Base-by-base conservation (phyloP, 2,329 filamentous ascomycete genomes). In the Podosphaera xanthii region DNA sequence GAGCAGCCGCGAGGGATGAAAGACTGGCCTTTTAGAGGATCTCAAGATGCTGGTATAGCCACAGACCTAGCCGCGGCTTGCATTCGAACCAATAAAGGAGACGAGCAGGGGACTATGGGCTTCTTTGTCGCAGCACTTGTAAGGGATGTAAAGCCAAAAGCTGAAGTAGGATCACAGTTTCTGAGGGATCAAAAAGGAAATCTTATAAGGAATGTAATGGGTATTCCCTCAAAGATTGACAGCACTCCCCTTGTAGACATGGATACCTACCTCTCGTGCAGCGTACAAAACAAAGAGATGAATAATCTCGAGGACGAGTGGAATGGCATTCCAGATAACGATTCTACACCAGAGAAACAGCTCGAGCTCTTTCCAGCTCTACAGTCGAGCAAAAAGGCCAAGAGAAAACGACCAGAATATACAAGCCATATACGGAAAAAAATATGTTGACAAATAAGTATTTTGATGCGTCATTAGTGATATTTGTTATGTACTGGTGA, bases 91-190 rank as follows among this genome's bases (percentile, higher is more conserved):
- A 83, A 86, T 70, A 86, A 90, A 65, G 86, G 81, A 34, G 88
- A 91, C 64, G 83, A 82, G 8, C 80, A 85, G 62, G 88, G 89
- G 0, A 86, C 90, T 0, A 95, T 96, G 79, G 91, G 92, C 0
- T 97, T 98, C 71, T 98, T 98, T 66, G 86, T 96, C 30, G 88
- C 82, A n/a, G 87, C 78, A 0, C 95, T 98, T 70, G 77, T 87
- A 2, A 76, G 86, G 60, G 64, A 67, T 55, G 7, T 31, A 52
- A 58, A 56, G 10, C 12, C 44, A 8, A 12, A 58, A 22, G 52
- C 22, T 4, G 52, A 60, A 30, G n/a, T 61, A 30, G 64, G 63
- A 30, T 57, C 48, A n/a, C 53, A 64, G 12, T 63, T 64, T 30
- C 60, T 66, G 9, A 70, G 79, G 62, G 79, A 79, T 64, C 75